Base-by-base conservation (phyloP, 441 rosid genomes). In the Eutrema salsugineum region DNA sequence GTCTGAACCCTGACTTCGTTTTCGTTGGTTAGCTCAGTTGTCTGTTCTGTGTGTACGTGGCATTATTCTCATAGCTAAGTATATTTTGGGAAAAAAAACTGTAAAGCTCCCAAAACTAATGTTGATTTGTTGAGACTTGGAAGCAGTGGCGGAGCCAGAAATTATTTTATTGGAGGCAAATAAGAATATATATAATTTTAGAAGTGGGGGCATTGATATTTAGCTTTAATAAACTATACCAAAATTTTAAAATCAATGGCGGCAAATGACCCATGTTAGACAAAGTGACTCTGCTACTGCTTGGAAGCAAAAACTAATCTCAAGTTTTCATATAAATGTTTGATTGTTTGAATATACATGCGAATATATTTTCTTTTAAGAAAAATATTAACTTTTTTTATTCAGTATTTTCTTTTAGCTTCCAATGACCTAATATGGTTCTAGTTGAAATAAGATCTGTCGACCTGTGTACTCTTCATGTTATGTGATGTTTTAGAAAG, bases 41-140 rank as follows among this genome's bases (percentile, higher is more conserved):
- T 69, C 47, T 47, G 65, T 5, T 48, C 32, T 11, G 53, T 28
- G 39, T 43, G 33, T 61, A 71, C 69, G 69, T 53, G 69, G 69
- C 69, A 43, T 22, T 63, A 42, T 51, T 62, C 44, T 43, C 63
- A 44, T 63, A 63, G 76, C 57, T 53, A 43, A 33, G 7, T 10
- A 11, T 16, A 11, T 22, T 63, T 63, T n/a, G n/a, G n/a, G 48
- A 14, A 33, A 24, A 32, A 6, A 5, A 51, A 66, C 49, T 38
- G 15, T 24, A 50, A 22, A 38, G 60, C 4, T 12, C 2, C 59
- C 44, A 47, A 33, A 63, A 33, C 14, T 11, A 32, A 1, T 33
- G 36, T 33, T 7, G 36, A 33, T 33, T 22, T 15, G 60, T 27
- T 39, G 36, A 24, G 44, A 48, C 47, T 35, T 35, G 3, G 3